phyloP scores from a whole-genome alignment of 2,329 filamentous ascomycete genomes.

The Aspergillus ustus region DNA sequence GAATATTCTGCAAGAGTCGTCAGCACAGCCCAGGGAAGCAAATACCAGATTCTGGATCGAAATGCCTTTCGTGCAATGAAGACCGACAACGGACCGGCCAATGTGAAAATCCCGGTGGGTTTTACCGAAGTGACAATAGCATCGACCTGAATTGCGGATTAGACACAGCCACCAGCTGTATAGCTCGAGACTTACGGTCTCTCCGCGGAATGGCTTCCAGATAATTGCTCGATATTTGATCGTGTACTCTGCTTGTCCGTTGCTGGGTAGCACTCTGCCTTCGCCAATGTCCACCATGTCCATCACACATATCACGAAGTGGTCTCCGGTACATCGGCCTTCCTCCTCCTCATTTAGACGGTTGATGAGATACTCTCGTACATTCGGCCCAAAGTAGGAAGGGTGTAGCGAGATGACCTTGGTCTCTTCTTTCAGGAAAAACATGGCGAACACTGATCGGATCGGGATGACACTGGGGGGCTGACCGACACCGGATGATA shows the following conservation, averaged over 20 bases:
- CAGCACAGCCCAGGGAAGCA: conserved; percentile 15
- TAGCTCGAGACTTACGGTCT: conserved; percentile 72
- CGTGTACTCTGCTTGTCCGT: conserved; percentile 90
- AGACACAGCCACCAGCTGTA: conserved; percentile 26
- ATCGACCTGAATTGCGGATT: conserved; percentile 71
- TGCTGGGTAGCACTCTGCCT: conserved; percentile 87
- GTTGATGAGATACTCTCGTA: conserved; percentile 86
- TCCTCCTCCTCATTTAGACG: conserved; percentile 93
- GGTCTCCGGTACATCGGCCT: conserved; percentile 91
- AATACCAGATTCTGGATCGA: conserved; percentile 24
- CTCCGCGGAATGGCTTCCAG: conserved; percentile 96
- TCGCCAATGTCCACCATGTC: conserved; percentile 95
- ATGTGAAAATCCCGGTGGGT: conserved; percentile 76
- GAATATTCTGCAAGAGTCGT: conserved; percentile 61
- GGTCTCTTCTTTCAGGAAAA: conserved; percentile 97
- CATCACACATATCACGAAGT: conserved; percentile 98
- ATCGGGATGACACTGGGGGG: not conserved
- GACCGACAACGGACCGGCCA: conserved; percentile 54
- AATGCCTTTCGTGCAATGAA: conserved; percentile 71
- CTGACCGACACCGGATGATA: not conserved
- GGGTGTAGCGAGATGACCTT: conserved; percentile 93
- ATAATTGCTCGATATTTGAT: conserved; percentile 95
- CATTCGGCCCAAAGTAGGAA: conserved; percentile 93
- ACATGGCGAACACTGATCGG: conserved; percentile 65
- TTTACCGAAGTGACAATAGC: conserved; percentile 92